These are phyloP conservation scores for Candida sanyaensis DNA, from an alignment of 1,139 yeast species.

Conservation along the genomic window DNA sequence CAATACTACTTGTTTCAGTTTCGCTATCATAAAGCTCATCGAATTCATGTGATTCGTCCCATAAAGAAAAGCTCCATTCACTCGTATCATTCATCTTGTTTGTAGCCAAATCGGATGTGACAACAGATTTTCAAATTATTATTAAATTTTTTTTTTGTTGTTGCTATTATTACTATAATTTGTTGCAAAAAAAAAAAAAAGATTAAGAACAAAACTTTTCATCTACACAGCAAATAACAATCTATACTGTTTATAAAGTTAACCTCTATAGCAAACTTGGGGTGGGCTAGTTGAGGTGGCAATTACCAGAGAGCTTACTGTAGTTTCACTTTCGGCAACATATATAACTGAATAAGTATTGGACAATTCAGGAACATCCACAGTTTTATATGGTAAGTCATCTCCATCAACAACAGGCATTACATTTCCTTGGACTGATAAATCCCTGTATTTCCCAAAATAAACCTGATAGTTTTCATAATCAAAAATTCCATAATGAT, in stretches of 20 bases:
- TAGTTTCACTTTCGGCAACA: slow-evolving; percentile 15
- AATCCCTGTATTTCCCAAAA: slow-evolving; percentile 17
- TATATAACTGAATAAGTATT: slow-evolving; percentile 19
- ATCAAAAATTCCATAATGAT: slow-evolving; percentile 23
- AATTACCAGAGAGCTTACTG: not conserved
- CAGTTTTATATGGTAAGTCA: slow-evolving; percentile 19
- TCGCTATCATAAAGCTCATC: not conserved
- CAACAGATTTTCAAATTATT: no score
- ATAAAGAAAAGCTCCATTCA: slow-evolving; percentile 15
- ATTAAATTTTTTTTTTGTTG: not conserved
- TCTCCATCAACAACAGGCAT: slow-evolving; percentile 7
- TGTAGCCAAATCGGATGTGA: not conserved
- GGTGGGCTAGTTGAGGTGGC: no score
- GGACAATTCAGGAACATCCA: slow-evolving; percentile 16
- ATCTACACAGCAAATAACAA: no score
- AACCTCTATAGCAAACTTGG: no score
- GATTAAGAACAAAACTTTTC: not conserved
- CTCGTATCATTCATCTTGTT: not conserved
- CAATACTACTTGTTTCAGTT: not conserved
- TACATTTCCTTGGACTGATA: slow-evolving; percentile 2
- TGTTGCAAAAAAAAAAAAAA: not conserved
- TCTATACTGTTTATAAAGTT: no score
- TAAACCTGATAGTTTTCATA: slow-evolving; percentile 19
- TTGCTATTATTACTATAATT: not conserved
- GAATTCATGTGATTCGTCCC: slow-evolving; percentile 10